Conservation (phyloP, 140 eudicot species). For the Eryngium alpinum region DNA sequence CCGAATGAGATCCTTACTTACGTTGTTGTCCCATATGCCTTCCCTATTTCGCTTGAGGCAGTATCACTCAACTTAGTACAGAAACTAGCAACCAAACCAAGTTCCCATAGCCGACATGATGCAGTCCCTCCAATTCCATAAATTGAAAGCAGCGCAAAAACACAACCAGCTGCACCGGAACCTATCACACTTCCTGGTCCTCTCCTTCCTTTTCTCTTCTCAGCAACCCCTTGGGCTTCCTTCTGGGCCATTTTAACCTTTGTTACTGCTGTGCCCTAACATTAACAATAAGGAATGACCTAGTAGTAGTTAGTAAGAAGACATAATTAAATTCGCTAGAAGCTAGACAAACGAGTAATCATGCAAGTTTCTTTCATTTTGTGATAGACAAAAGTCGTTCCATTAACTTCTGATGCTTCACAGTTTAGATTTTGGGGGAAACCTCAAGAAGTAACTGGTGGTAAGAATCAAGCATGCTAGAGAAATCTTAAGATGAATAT, state of each 20-base stretch:
- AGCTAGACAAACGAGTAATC: neutral
- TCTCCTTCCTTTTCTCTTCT: slow-evolving; percentile 87
- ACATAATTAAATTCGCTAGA: neutral
- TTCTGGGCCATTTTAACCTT: slow-evolving; percentile 91
- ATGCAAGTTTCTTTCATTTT: neutral
- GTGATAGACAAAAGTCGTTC: neutral
- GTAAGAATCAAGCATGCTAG: too few species aligned
- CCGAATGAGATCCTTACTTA: slow-evolving; percentile 27
- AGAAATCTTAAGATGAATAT: too few species aligned
- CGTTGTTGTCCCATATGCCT: slow-evolving; percentile 95
- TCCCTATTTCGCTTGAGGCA: slow-evolving; percentile 97
- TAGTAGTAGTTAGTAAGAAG: neutral
- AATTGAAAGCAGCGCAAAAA: slow-evolving; percentile 75
- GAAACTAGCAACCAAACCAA: slow-evolving; percentile 96
- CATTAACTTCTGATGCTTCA: neutral
- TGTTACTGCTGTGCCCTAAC: slow-evolving; percentile 88
- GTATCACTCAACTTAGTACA: slow-evolving; percentile 96
- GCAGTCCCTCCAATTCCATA: slow-evolving; percentile 66
- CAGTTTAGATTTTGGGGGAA: too few species aligned
- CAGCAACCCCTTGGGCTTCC: slow-evolving; percentile 98
- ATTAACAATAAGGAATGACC: slow-evolving; percentile 3
- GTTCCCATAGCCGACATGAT: slow-evolving; percentile 71
- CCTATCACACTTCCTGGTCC: slow-evolving; percentile 97
- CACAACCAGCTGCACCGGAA: slow-evolving; percentile 98
- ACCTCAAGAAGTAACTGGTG: too few species aligned